These are phyloP conservation scores for Fusarium sp. DNA, from an alignment of 2,329 filamentous ascomycete species.

Conservation along the genomic window DNA sequence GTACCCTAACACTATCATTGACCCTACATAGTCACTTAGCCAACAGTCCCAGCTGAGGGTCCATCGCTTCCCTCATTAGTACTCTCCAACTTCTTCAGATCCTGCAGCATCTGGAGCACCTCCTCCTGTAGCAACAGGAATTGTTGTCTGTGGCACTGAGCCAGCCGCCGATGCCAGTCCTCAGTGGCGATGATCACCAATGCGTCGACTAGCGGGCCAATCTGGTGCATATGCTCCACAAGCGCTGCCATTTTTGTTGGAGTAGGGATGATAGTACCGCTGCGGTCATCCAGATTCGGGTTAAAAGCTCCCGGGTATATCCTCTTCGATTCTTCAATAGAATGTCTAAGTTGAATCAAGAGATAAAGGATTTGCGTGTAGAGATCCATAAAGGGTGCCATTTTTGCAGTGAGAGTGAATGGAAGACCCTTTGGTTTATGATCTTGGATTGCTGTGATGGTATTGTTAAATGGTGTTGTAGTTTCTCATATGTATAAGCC, in stretches of 20 bases:
- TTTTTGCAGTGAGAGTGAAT: accelerated
- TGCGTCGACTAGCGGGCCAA: background rate
- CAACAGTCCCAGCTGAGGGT: accelerated
- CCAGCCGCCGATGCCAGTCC: background rate
- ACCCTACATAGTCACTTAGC: too few species aligned
- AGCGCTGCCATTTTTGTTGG: background rate
- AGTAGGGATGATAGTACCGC: background rate
- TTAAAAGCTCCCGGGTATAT: background rate
- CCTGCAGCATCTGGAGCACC: background rate
- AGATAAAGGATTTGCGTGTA: background rate
- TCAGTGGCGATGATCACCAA: background rate
- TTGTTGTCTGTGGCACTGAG: background rate
- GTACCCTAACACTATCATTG: accelerated
- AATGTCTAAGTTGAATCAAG: background rate
- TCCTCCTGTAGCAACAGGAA: background rate
- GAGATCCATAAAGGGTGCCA: background rate
- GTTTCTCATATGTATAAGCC: too few species aligned
- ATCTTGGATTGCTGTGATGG: accelerated
- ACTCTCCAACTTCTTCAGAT: background rate
- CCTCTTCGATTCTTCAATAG: accelerated
- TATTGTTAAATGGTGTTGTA: accelerated
- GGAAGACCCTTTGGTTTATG: accelerated
- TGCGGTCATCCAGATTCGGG: background rate
- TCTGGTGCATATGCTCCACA: background rate
- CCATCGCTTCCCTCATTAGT: background rate